Percentiles rank a stretch among this genome's conserved stretches.
phyloP scores from a whole-genome alignment of 192 early-diverging fungal species.

The Bifiguratus adelaidae region DNA sequence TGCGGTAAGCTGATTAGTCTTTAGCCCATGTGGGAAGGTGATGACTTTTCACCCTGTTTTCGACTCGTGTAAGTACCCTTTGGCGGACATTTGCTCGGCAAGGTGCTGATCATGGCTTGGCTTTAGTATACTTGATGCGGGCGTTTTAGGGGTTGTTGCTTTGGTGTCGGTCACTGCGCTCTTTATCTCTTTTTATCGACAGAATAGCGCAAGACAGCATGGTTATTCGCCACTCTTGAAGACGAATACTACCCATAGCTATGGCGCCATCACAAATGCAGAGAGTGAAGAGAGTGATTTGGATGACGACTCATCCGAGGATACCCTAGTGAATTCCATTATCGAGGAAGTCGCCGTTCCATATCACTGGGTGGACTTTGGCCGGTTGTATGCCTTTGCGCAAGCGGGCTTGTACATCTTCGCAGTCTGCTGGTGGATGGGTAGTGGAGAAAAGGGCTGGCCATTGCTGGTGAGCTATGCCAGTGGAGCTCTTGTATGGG shows the following conservation, averaged over 20 bases:
- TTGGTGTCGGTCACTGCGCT: background rate
- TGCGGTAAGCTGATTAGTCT: no score
- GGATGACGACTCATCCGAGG: conserved; percentile 3
- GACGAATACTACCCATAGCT: no score
- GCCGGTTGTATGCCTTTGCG: background rate
- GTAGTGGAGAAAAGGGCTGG: background rate
- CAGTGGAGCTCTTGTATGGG: background rate
- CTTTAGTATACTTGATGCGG: background rate
- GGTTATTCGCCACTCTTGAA: background rate
- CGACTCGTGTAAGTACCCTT: background rate
- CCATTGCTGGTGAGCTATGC: background rate
- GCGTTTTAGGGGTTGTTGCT: background rate
- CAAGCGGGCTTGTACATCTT: background rate
- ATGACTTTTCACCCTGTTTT: background rate
- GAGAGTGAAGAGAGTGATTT: background rate
- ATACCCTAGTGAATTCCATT: conserved; percentile 1
- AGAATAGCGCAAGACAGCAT: background rate
- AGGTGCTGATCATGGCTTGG: background rate
- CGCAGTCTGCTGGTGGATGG: background rate
- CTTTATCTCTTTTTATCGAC: background rate
- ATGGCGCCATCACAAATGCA: background rate
- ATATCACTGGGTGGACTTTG: conserved; percentile 1
- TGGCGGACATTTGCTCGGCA: background rate
- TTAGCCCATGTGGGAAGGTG: background rate
- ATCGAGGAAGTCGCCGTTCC: background rate